Base-by-base conservation (phyloP, 805 yeast species). In the Zygosaccharomyces kombuchaensis region DNA sequence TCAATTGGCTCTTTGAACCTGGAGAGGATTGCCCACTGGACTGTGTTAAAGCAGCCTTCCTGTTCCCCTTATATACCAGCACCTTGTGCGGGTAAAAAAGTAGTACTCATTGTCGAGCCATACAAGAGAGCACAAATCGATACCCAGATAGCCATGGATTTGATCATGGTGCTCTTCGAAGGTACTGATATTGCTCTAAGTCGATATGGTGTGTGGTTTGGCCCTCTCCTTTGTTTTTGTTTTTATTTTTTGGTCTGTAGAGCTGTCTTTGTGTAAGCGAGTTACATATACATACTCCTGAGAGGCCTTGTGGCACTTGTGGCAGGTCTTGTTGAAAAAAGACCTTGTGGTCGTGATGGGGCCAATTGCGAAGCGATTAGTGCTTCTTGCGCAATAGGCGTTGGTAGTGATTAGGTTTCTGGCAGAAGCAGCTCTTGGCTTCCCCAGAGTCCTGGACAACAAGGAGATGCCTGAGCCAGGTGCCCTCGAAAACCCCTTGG, bases 241-340 rank as follows among this genome's bases (percentile, higher is more conserved):
- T 16, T 23, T 10, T 14, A 25, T 22, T 14, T 19, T 27, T 16
- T 27, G 34, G n/a, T 9, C 9, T 27, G 9, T 25, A 14, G 23
- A 13, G 9, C 10, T 19, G 23, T 27, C 25, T 17, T 17, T 38
- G 41, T 27, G 41, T 13, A 27, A 27, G 16, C 23, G 31, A 38
- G 34, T 16, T 38, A 16, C 17, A 14, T 13, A 38, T 38, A 38
- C 41, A 38, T 38, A 38, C 41, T 14, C 25, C 23, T 38, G 41
- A 27, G 41, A 6, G 13, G 41, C 36, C 17, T 46, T 46, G 34
- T 49, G 53, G 46, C 53, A 49, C 36, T 49, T 49, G 45, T 23
- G 50, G 36, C 53, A 49, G 39, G 47, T 45, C 22, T 49, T 47
- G 34, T 40, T 49, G 45, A 49, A 49, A 36, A 45, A 49, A 6